Base-by-base conservation (phyloP, 179 eudicot species). In the Actinidia arguta region DNA sequence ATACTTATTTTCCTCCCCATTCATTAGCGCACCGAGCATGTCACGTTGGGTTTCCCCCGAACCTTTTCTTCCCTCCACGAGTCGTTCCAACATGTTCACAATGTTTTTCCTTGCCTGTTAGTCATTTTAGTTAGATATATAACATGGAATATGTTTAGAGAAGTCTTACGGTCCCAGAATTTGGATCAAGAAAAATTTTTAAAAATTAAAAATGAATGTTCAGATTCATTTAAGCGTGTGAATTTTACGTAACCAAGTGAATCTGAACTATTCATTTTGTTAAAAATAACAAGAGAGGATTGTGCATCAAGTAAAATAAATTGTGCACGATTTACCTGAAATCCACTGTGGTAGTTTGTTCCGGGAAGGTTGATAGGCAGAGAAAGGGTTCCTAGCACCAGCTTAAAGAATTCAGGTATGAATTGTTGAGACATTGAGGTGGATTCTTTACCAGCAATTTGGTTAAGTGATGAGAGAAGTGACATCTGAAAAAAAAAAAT, bases 331-430 rank as follows among this genome's bases (percentile, higher is more conserved):
- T 81, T 83, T 77, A 94, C 99, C 98, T 95, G 97, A 80, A 93
- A 81, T 2, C 94, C 97, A 8, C 87, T 83, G 31, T 85, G 92
- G 68, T 96, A 96, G 62, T 93, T 96, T 46, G 97, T 92, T 68
- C 92, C 95, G 16, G 97, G 99, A 58, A 96, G 94, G 82, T 96
- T 92, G 78, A 96, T 93, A 3, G 99, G 99, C 31, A 96, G 86
- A 0, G 99, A 96, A 69, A 96, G 92, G 7, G 99, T 95, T 11
- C 99, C 99, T 8, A 90, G 46, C 0, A 96, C 99, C 66, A 96
- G 93, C 88, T 94, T 94, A 68, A 89, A 94, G 86, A 96, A 96
- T 71, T 94, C 97, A 55, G 96, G 90, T 96, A 92, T 92, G 89
- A 96, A 96, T 63, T 83, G 87, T 13, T 88, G 85, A 8, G 93